These are phyloP conservation scores for Penicillium rolfsii DNA, from an alignment of 2,329 filamentous ascomycete species.

Conservation along the genomic window DNA sequence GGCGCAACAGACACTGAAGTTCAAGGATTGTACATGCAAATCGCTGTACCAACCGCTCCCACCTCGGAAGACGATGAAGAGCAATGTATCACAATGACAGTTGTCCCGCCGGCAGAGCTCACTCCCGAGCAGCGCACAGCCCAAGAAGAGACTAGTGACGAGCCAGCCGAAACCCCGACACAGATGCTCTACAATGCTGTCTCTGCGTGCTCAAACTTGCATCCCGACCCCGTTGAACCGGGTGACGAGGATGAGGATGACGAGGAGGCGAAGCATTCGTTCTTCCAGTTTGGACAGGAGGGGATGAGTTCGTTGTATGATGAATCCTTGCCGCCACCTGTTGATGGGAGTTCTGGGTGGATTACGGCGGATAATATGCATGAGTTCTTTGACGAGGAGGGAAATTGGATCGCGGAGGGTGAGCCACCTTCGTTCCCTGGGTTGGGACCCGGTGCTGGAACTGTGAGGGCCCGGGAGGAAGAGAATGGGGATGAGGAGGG, in stretches of 20 bases:
- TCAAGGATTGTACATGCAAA: conserved; percentile 55
- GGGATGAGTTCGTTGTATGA: conserved; percentile 40
- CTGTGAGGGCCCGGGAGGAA: conserved; percentile 63
- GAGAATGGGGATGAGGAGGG: conserved; percentile 52
- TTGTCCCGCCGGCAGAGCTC: conserved; percentile 42
- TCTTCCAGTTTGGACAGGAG: conserved; percentile 43
- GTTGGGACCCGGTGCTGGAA: conserved; percentile 64
- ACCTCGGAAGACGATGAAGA: conserved; percentile 44
- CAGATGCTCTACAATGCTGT: conserved; percentile 50
- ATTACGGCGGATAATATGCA: conserved; percentile 89
- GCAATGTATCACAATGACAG: conserved; percentile 47
- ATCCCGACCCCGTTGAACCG: conserved; percentile 48
- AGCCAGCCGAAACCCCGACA: conserved; percentile 44
- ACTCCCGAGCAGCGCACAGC: conserved; percentile 28
- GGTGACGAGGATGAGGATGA: conserved; percentile 44
- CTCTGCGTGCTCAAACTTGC: conserved; percentile 53
- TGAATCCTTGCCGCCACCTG: conserved; percentile 48
- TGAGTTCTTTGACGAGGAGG: conserved; percentile 78
- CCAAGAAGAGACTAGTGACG: conserved; percentile 29
- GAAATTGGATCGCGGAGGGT: conserved; percentile 70
- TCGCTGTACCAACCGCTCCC: conserved; percentile 39
- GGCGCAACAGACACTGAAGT: conserved; percentile 32
- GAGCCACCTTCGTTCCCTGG: conserved; percentile 41
- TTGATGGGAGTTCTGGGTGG: conserved; percentile 55
- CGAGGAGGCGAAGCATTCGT: conserved; percentile 29